Percentiles rank a stretch among this genome's conserved stretches.
Conservation (phyloP, 352 stramenopile genomes). For the Chrysophaeum taylorii region DNA sequence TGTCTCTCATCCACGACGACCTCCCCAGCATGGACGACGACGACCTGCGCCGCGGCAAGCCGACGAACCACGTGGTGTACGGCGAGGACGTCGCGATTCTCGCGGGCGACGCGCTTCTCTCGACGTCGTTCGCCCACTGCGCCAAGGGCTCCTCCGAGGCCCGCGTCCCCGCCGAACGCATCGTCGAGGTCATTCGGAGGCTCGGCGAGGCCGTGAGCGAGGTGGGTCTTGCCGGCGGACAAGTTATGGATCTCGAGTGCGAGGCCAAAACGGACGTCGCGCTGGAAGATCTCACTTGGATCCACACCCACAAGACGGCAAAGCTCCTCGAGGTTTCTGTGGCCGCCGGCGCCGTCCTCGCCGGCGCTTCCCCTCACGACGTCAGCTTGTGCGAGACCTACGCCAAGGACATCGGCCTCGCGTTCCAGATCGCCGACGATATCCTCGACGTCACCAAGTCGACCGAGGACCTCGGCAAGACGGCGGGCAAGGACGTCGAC, state of each 20-base stretch:
- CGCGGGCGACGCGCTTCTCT: conserved; percentile 60
- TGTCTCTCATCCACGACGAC: conserved; percentile 74
- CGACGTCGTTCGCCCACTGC: conserved; percentile 57
- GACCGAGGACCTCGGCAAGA: conserved; percentile 66
- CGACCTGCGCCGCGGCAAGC: conserved; percentile 59
- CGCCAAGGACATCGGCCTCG: conserved; percentile 63
- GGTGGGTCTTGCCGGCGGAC: conserved; percentile 50
- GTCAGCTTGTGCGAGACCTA: conserved; percentile 57
- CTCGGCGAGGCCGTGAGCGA: conserved; percentile 56
- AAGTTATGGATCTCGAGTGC: conserved; percentile 72
- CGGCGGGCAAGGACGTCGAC: conserved; percentile 61
- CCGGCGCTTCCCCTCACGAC: conserved; percentile 51
- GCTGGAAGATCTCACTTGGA: conserved; percentile 67
- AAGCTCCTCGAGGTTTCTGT: conserved; percentile 58
- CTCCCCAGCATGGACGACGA: conserved; percentile 69
- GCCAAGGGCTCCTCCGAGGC: conserved; percentile 31
- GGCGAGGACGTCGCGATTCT: conserved; percentile 70
- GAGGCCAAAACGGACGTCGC: conserved; percentile 59
- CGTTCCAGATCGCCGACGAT: conserved; percentile 72
- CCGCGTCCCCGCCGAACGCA: conserved; percentile 41
- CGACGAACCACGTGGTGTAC: conserved; percentile 68
- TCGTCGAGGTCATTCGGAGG: conserved; percentile 58
- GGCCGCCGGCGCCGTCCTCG: conserved; percentile 55
- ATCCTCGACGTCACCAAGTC: conserved; percentile 68
- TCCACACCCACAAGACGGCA: conserved; percentile 70